Base-by-base conservation (phyloP, 306 rosid species). In the Quercus gilva region DNA sequence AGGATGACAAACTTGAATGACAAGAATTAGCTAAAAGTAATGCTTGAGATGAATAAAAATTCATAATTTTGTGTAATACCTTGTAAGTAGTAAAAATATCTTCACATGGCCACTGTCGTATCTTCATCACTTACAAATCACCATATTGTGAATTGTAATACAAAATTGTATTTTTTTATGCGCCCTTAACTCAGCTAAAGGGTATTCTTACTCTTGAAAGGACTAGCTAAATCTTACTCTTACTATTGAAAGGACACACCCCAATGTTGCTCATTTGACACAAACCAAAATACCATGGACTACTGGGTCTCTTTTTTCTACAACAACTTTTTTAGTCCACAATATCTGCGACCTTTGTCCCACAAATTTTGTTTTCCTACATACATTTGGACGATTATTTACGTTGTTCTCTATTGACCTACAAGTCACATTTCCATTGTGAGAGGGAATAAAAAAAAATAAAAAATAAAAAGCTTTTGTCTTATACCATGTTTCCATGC, bases 101-200 rank as follows among this genome's bases (percentile, higher is more conserved):
- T n/a, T n/a, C n/a, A n/a, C n/a, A n/a, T n/a, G n/a, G n/a, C 2
- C 2, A 37, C 0, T 0, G 0, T 37, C 0, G 2, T 0, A 7
- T 0, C 0, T 37, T 0, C 2, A 7, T 0, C 1, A 0, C 11
- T 37, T 0, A 8, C 1, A 37, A 37, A 0, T 7, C 2, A 37
- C 0, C 0, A 37, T 0, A 0, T 2, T 0, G 6, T 0, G 0
- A 37, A 37, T 2, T 37, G 0, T 37, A 2, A 0, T 2, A 37
- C 0, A 37, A 37, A 37, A 37, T 37, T 37, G 0, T 37, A 2
- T 0, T 2, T 7, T 37, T 37, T 7, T 7, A 37, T 37, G 43
- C 1, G 0, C 0, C 2, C 8, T 8, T 35, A 35, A 6, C 1
- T 6, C 6, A 6, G 41, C 41, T 35, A 35, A 35, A 6, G 8